Base-by-base conservation (phyloP, 768 basidiomycete genomes). In the Mycena polygramma region DNA sequence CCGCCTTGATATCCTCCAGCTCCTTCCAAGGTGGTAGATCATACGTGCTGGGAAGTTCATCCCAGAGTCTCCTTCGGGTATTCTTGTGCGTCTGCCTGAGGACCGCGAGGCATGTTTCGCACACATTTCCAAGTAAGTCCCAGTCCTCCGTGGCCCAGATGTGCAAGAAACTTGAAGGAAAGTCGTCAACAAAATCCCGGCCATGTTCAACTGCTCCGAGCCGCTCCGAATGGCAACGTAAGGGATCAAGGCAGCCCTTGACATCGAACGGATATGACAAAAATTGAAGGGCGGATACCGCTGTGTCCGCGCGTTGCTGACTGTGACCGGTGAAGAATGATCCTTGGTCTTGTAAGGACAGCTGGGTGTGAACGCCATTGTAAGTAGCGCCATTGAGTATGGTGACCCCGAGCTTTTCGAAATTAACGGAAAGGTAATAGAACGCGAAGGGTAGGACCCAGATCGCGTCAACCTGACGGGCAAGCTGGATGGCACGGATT, bases 391-490 rank as follows among this genome's bases (percentile, higher is more conserved):
- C 53, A 17, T 24, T 3, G n/a, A 63, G 26, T 41, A 39, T 57
- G 0, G 39, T 9, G 39, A 7, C 20, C 2, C 43, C 14, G 20
- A 55, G 4, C 17, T 58, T 45, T 0, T 17, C 15, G 20, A 26
- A 48, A 3, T 1, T 0, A 19, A 13, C 9, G 7, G 30, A 57
- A 36, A 69, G 53, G 8, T 24, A 4, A 35, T 69, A 69, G 46
- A 69, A 63, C 3, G 57, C 53, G n/a, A 10, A 10, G 19, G 68
- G 68, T 5, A 69, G 54, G 20, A 69, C 4, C 68, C 68, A 69
- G 10, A 37, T 41, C 1, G 63, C 63, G 15, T 65, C 26, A 19
- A 65, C 54, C 17, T 57, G 54, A 2, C 63, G 53, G 13, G 30
- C 19, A 22, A 65, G 63, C 30, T 65, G 35, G 20, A 54, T 54